Evolutionary conservation across 2,329 filamentous ascomycete species (phyloP).

Genomic region (Nothophaeocryptopus gaeumannii): DNA sequence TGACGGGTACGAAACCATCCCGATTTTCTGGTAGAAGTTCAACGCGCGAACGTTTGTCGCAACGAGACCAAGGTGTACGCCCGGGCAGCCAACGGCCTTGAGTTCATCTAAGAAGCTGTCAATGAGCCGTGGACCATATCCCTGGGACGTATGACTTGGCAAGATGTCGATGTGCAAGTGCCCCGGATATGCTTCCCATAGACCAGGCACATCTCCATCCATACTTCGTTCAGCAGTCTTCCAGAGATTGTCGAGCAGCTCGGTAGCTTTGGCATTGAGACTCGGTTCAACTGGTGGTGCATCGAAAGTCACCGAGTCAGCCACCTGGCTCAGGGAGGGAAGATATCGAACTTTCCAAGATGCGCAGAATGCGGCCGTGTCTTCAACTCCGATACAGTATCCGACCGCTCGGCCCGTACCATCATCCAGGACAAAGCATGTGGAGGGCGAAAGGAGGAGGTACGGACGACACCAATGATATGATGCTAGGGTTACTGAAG

Average conservation of each 20-base stretch:
- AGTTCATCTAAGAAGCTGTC: conserved; percentile 26
- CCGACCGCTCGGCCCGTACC: conserved; percentile 36
- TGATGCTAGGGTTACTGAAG: background rate
- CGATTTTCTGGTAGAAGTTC: conserved; percentile 15
- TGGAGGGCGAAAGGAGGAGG: conserved; percentile 29
- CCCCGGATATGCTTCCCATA: conserved; percentile 33
- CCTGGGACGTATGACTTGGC: conserved; percentile 33
- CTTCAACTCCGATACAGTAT: conserved; percentile 38
- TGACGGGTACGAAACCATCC: background rate
- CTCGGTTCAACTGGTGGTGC: background rate
- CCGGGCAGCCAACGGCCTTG: conserved; percentile 26
- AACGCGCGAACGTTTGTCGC: conserved; percentile 30
- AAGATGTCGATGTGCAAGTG: conserved; percentile 41
- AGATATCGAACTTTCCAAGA: conserved; percentile 33
- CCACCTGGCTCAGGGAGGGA: conserved; percentile 19
- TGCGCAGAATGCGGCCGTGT: conserved; percentile 30
- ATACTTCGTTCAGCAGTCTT: conserved; percentile 21
- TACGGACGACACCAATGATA: conserved; percentile 34
- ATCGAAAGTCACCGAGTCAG: background rate
- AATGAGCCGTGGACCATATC: conserved; percentile 34
- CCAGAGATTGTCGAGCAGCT: conserved; percentile 10
- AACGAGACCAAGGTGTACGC: conserved; percentile 40
- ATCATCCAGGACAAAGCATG: conserved; percentile 39
- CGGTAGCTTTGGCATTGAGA: background rate
- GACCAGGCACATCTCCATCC: conserved; percentile 14